Base-by-base conservation (phyloP, 352 stramenopile genomes). In the Pythium sukuiense region DNA sequence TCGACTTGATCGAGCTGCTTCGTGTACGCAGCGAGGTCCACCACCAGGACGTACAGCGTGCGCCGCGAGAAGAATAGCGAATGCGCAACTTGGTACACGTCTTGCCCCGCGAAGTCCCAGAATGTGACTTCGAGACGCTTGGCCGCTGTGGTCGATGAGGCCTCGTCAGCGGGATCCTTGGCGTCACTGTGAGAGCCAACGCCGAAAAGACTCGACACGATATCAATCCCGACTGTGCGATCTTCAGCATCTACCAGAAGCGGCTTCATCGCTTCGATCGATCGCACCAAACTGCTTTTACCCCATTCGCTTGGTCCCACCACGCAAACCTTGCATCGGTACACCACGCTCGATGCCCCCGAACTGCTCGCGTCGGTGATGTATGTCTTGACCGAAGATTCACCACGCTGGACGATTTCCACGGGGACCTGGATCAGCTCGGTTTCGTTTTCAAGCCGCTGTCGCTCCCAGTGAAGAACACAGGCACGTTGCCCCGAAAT, bases 241-340 rank as follows among this genome's bases (percentile, higher is more conserved):
- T 61, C 29, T 24, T 69, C 43, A 27, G 56, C 43, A 2, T 27
- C 14, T 35, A 67, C 58, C 13, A 73, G 41, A 2, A 32, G 53
- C 3, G 57, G 18, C 13, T 20, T 35, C n/a, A 58, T 49, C 13
- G 37, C 56, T 14, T 24, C 65, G 6, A 76, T 57, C 20, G 50
- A 70, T 29, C 73, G 73, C 54, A 73, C 64, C 27, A 76, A 54
- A 30, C 70, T 76, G 1, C 57, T 73, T 45, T 73, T 76, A 7
- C 70, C 65, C 65, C 65, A 76, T 9, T 55, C 35, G 27, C 65
- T 76, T n/a, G 65, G 65, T 7, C 70, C 70, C 18, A 76, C 57
- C 5, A 76, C 54, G 27, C 70, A 73, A 0, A 73, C 29, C 27
- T 76, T 76, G 13, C 27, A 59, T 12, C 66, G 70, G 26, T 68